Base-by-base conservation (phyloP, 768 basidiomycete species). In the Lactarius evosmus region DNA sequence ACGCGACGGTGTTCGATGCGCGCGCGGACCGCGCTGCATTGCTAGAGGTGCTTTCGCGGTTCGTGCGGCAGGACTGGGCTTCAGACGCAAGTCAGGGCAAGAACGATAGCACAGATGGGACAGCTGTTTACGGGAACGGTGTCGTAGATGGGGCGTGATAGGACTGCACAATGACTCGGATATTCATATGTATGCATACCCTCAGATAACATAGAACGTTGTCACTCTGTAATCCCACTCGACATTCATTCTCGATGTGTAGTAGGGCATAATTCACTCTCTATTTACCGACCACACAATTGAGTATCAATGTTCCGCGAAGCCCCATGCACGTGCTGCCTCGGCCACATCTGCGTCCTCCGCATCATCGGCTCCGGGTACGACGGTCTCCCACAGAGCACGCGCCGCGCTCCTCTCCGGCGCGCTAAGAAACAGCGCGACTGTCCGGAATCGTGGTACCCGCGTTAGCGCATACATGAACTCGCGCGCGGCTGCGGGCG, bases 381-480 rank as follows among this genome's bases (percentile, higher is more conserved):
- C 17, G 25, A 66, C 53, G n/a, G 29, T 33, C 7, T 62, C 59
- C 65, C 65, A 66, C 14, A 87, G 75, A n/a, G 72, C 74, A 60
- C 76, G 75, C 33, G 79, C 81, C 22, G 82, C 55, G 53, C 62
- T 73, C 65, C 80, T 84, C 74, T 93, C 91, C 27, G 72, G 64
- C 50, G 69, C 71, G 60, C 80, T 86, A 72, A 92, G 76, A 72
- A 93, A 86, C 63, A 88, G 62, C 53, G 82, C 73, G 0, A 92
- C 78, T 0, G 86, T 88, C 51, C 74, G 75, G 67, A 91, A 89
- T 22, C 91, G 81, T 32, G 82, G 79, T 9, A 90, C 83, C 7
- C 72, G 75, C 11, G 78, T 69, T 25, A 92, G 76, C n/a, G 75
- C 75, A 17, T 77, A 72, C 74, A 91, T 74, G 69, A 87, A 89